Evolutionary conservation across 768 basidiomycete species (phyloP).

Genomic region (Suillus variegatus): DNA sequence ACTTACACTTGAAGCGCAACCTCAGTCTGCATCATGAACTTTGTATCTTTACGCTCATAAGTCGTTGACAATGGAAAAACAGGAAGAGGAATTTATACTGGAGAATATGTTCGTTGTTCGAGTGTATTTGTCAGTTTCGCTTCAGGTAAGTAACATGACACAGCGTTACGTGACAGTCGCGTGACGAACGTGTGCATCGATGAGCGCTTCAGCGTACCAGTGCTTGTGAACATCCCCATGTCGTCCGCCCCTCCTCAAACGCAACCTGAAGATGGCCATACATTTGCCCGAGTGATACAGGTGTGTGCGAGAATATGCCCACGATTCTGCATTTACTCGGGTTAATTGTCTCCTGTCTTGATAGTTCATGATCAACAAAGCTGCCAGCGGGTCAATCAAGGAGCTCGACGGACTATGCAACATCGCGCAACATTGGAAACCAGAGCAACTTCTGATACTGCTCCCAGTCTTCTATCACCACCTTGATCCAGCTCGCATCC

Average conservation of each 20-base stretch:
- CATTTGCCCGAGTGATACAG: slow-evolving; percentile 4
- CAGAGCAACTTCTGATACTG: slow-evolving; percentile 4
- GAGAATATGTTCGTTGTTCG: too few species aligned
- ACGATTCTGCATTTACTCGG: not conserved
- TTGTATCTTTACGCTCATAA: slow-evolving; percentile 2
- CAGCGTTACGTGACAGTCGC: not conserved
- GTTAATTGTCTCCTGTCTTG: not conserved
- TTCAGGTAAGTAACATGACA: not conserved
- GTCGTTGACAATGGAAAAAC: not conserved
- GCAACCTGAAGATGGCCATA: slow-evolving; percentile 1
- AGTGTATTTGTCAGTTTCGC: not conserved
- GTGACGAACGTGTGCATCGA: not conserved
- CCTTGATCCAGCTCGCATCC: slow-evolving; percentile 9
- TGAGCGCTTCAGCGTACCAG: not conserved
- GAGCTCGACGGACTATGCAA: slow-evolving; percentile 6
- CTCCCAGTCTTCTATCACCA: slow-evolving; percentile 9
- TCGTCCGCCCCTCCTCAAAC: not conserved
- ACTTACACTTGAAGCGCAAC: not conserved
- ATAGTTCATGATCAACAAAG: slow-evolving; percentile 7
- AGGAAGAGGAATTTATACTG: not conserved
- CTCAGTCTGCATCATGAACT: not conserved
- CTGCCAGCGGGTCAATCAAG: slow-evolving; percentile 4
- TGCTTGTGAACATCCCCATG: not conserved
- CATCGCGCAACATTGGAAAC: slow-evolving; percentile 6
- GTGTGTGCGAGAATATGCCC: not conserved